Evolutionary conservation across 2,329 filamentous ascomycete species (phyloP), one percentile per base, ranked within the genome.

Genomic region (Diaporthe citriasiana): DNA sequence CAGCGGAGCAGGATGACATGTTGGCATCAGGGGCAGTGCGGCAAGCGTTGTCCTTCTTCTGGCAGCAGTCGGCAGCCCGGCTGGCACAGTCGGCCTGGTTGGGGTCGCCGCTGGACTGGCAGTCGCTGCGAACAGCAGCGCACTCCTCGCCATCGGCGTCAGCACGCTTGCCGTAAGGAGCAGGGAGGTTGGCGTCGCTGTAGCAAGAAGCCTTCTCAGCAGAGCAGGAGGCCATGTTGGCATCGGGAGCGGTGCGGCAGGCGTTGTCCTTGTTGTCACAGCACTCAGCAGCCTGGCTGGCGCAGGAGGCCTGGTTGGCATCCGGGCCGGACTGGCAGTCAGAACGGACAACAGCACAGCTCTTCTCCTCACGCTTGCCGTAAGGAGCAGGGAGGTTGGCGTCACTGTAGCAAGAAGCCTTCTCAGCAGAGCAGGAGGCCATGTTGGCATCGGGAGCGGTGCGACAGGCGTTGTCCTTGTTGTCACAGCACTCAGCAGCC

Each of bases 141-240:
- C 70, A 71, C 63, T 68, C 33, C 47, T 53, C 63, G 47, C 42
- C 47, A 6, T 71, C 56, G n/a, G 68, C 22, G 47, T 33, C 40
- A 19, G 40, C 33, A 10, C 70, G 70, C 70, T 71, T 71, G 33
- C 25, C 19, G 69, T 71, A 71, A 13, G 70, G 70, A 57, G 19
- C 35, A 19, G 56, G 45, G 3, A 71, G 56, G 33, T 35, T 42
- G 56, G 56, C 69, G 17, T 53, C 25, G 33, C 17, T 8, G 56
- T 71, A 71, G 69, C 69, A 71, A 8, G 45, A 5, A 35, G 69
- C 56, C 63, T 66, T 66, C 30, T 51, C 1, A n/a, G 63, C 10
- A 33, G 63, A 66, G 63, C 63, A 66, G 30, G 6, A 5, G 45
- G 63, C 3, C 63, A 66, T 66, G 53, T 59, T 70, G 40, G 68